Conservation (phyloP, 192 early-diverging fungal species). For the Coemansia furcata region DNA sequence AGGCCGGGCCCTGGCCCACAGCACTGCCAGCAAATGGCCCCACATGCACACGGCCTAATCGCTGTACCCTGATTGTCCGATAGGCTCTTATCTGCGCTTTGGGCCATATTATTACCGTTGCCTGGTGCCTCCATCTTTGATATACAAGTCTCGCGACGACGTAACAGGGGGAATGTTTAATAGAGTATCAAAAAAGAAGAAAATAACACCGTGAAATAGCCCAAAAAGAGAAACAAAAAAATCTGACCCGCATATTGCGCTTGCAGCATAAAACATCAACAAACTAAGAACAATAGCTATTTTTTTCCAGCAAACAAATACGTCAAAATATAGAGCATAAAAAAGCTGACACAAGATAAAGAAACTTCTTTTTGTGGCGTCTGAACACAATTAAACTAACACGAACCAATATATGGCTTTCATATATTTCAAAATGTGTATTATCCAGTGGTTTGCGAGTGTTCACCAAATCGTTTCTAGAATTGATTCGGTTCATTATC, state of each 20-base stretch:
- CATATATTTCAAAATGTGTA: background rate
- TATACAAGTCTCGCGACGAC: background rate
- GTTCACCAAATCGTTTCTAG: background rate
- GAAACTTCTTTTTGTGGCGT: background rate
- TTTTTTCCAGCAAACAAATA: background rate
- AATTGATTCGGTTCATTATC: background rate
- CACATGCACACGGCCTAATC: slow-evolving; percentile 9
- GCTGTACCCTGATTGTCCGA: background rate
- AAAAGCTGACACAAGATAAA: slow-evolving; percentile 5
- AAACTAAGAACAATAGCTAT: background rate
- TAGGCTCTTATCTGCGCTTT: background rate
- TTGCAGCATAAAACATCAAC: background rate
- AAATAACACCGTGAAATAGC: background rate
- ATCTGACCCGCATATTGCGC: background rate
- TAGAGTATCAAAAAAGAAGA: background rate
- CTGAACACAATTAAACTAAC: background rate
- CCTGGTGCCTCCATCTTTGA: background rate
- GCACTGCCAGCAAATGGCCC: slow-evolving; percentile 22
- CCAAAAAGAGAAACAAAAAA: background rate
- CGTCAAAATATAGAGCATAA: background rate
- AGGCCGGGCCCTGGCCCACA: background rate
- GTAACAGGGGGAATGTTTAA: background rate
- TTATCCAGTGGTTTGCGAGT: background rate
- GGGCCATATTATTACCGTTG: background rate
- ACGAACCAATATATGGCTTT: background rate